These are phyloP conservation scores for Dillenia turbinata DNA, from an alignment of 164 flowering plant species.

Conservation along the genomic window DNA sequence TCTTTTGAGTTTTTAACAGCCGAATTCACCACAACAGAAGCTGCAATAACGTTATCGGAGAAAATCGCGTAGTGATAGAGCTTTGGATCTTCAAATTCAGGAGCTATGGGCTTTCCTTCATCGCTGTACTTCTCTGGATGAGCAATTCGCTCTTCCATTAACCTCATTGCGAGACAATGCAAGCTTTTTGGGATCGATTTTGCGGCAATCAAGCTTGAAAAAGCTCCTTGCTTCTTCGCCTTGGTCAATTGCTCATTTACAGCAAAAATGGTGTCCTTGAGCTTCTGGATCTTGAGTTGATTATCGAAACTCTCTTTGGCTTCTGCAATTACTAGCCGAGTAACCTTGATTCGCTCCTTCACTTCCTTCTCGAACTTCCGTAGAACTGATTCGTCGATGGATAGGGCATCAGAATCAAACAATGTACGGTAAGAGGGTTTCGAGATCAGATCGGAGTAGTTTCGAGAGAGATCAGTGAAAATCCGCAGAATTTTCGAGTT, in stretches of 20 bases:
- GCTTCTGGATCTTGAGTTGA: slow-evolving; percentile 27
- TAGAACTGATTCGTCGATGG: slow-evolving; percentile 20
- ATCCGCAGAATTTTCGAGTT: slow-evolving; percentile 37
- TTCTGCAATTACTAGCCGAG: slow-evolving; percentile 19
- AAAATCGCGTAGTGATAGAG: slow-evolving; percentile 30
- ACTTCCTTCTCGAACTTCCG: slow-evolving; percentile 29
- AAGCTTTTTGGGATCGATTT: slow-evolving; percentile 31
- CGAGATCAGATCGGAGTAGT: slow-evolving; percentile 36
- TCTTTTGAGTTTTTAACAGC: slow-evolving; percentile 26
- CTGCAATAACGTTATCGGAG: slow-evolving; percentile 29
- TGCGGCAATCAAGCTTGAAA: slow-evolving; percentile 29
- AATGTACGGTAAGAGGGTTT: slow-evolving; percentile 33
- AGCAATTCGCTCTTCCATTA: slow-evolving; percentile 27
- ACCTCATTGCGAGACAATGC: slow-evolving; percentile 29
- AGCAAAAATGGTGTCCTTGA: slow-evolving; percentile 26
- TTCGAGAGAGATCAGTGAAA: slow-evolving; percentile 48
- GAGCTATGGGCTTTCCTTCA: slow-evolving; percentile 16
- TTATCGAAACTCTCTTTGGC: slow-evolving; percentile 29
- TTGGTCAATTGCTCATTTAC: slow-evolving; percentile 23
- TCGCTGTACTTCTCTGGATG: slow-evolving; percentile 26
- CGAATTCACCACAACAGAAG: slow-evolving; percentile 30
- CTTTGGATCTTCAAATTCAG: slow-evolving; percentile 24
- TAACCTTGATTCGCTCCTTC: slow-evolving; percentile 21
- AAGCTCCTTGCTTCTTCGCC: slow-evolving; percentile 27
- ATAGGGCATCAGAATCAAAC: slow-evolving; percentile 6